Evolutionary conservation across 202 grass and related monocot species (phyloP).

Genomic region (Hordeum pubiflorum): DNA sequence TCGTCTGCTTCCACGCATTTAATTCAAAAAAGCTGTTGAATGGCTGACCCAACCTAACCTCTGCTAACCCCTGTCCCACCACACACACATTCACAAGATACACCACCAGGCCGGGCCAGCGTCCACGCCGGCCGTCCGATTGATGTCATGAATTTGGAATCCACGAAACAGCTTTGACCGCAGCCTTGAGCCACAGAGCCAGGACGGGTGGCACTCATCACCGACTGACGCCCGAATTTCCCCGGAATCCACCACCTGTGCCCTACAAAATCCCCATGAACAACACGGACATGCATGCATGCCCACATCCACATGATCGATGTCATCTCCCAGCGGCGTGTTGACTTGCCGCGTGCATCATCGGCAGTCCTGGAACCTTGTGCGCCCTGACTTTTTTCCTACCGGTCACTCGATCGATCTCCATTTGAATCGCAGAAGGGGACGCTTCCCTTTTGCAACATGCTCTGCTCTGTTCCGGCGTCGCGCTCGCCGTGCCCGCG

Average conservation of each 20-base stretch:
- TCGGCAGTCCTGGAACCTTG: not conserved
- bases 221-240: not conserved
- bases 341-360: conserved; percentile 4
- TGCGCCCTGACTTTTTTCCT: not conserved
- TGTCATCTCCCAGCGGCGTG: not conserved
- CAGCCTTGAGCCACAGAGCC: not conserved
- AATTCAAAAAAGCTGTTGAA: conserved; percentile 30
- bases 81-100: not conserved
- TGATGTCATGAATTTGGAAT: conserved; percentile 21
- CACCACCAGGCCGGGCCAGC: not conserved
- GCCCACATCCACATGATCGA: not conserved
- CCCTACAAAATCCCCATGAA: not conserved
- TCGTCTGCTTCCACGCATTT: not conserved
- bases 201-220: not conserved
- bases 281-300: not conserved
- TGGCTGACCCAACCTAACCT: conserved; percentile 36
- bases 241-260: not conserved
- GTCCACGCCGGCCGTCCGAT: not conserved
- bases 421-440: not conserved
- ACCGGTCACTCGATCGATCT: conserved; percentile 5
- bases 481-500: not conserved
- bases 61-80: conserved; percentile 8
- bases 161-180: conserved; percentile 16
- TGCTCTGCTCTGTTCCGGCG: not conserved
- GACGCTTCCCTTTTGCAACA: not conserved